Evolutionary conservation across 164 flowering plant genomes (phyloP).

Genomic region (Buxus sempervirens): DNA sequence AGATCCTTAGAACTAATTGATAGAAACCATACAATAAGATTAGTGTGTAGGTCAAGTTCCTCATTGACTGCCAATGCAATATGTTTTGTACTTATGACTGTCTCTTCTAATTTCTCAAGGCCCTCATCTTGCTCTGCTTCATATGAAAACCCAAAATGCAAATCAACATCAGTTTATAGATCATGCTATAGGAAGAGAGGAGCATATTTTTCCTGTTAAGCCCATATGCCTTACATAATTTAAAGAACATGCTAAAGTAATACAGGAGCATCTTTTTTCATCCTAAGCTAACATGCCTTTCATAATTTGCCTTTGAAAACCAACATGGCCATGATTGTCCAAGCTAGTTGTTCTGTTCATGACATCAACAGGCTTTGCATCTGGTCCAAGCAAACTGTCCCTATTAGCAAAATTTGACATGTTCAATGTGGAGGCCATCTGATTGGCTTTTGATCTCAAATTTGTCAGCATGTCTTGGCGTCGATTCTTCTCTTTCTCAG

Average conservation of each 20-base stretch:
- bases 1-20: not conserved
- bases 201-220: not conserved
- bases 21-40: conserved; percentile 62
- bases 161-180: not conserved
- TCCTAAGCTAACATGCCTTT: conserved; percentile 46
- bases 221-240: conserved; percentile 68
- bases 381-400: conserved; percentile 83
- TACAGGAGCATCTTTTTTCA: not conserved
- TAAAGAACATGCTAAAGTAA: conserved; percentile 11
- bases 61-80: conserved; percentile 88
- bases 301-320: conserved; percentile 78
- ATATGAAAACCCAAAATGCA: not conserved
- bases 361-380: conserved; percentile 52
- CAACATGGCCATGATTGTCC: conserved; percentile 81
- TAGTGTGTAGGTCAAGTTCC: conserved; percentile 73
- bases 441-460: conserved; percentile 72
- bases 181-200: not conserved
- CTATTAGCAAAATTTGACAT: conserved; percentile 83
- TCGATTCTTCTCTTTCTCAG: conserved; percentile 85
- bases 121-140: conserved; percentile 89
- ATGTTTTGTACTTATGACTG: conserved; percentile 79
- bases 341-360: conserved; percentile 58
- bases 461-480: conserved; percentile 77
- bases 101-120: conserved; percentile 78
- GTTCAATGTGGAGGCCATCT: conserved; percentile 82